These are phyloP conservation scores for Ceratocystis cubensis DNA, from an alignment of 2,329 filamentous ascomycete species.

Conservation along the genomic window DNA sequence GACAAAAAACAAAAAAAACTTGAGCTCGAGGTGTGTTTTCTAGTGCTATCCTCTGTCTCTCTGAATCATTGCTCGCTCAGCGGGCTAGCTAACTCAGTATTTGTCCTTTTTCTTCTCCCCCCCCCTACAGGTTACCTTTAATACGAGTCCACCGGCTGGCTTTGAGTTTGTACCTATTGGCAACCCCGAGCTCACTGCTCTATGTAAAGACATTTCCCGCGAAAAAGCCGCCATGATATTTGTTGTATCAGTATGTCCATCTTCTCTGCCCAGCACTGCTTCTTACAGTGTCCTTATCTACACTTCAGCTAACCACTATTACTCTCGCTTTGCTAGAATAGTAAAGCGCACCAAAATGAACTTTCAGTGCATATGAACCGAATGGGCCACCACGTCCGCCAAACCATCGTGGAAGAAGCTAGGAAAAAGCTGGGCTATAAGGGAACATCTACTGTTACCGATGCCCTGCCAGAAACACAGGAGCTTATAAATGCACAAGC, in stretches of 20 bases:
- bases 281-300: background rate
- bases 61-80: background rate
- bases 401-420: constrained; percentile 47
- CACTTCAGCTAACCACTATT: constrained; percentile 1
- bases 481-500: constrained; percentile 49
- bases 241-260: constrained; percentile 47
- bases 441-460: constrained; percentile 29
- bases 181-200: constrained; percentile 46
- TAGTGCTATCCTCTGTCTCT: background rate
- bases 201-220: constrained; percentile 53
- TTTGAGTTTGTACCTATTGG: constrained; percentile 52
- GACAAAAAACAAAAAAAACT: constrained; percentile 50
- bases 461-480: constrained; percentile 48
- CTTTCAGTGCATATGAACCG: constrained; percentile 45
- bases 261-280: background rate
- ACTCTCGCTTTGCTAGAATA: constrained; percentile 25
- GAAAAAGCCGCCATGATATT: constrained; percentile 51
- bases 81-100: constrained; percentile 13
- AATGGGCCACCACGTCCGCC: constrained; percentile 47
- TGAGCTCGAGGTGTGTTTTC: constrained; percentile 42
- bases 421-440: constrained; percentile 25
- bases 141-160: constrained; percentile 43
- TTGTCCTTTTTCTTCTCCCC: constrained; percentile 9
- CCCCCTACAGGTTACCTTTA: constrained; percentile 37
- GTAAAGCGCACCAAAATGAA: constrained; percentile 28